Percentiles rank a stretch among this genome's conserved stretches.
Conservation (phyloP, 2,329 filamentous ascomycete genomes). For the Colletotrichum sp. region DNA sequence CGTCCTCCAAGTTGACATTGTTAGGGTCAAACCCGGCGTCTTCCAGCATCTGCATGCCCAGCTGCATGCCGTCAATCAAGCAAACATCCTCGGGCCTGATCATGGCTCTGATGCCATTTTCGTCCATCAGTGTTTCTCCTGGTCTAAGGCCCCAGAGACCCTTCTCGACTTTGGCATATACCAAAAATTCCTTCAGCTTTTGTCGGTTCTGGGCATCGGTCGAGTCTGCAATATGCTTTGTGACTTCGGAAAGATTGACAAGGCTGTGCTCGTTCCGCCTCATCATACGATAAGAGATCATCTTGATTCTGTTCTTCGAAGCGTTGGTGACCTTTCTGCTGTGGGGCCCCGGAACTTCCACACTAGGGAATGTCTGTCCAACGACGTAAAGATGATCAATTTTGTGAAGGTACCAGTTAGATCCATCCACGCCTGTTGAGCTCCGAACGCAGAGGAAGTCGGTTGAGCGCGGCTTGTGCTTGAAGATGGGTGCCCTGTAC, state of each 20-base stretch:
- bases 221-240: slow-evolving; percentile 88
- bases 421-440: slow-evolving; percentile 78
- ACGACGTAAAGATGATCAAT: slow-evolving; percentile 92
- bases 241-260: slow-evolving; percentile 82
- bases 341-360: slow-evolving; percentile 92
- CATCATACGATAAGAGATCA: slow-evolving; percentile 91
- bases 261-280: slow-evolving; percentile 73
- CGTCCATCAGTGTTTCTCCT: slow-evolving; percentile 78
- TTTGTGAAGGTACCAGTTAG: slow-evolving; percentile 82
- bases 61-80: slow-evolving; percentile 94
- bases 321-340: slow-evolving; percentile 95
- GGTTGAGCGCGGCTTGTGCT: slow-evolving; percentile 75
- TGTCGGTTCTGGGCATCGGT: slow-evolving; percentile 95
- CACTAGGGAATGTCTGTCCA: slow-evolving; percentile 89
- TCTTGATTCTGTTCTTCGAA: slow-evolving; percentile 95
- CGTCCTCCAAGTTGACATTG: slow-evolving; percentile 66
- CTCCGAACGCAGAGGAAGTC: slow-evolving; percentile 90
- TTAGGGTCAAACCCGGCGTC: slow-evolving; percentile 85
- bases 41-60: slow-evolving; percentile 87
- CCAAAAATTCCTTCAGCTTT: slow-evolving; percentile 95
- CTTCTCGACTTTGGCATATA: slow-evolving; percentile 86
- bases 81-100: slow-evolving; percentile 97
- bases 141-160: slow-evolving; percentile 80
- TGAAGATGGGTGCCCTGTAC: slow-evolving; percentile 93
- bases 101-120: slow-evolving; percentile 81